Conservation (phyloP, 768 basidiomycete genomes). For the Paxillus ammoniavirescens region DNA sequence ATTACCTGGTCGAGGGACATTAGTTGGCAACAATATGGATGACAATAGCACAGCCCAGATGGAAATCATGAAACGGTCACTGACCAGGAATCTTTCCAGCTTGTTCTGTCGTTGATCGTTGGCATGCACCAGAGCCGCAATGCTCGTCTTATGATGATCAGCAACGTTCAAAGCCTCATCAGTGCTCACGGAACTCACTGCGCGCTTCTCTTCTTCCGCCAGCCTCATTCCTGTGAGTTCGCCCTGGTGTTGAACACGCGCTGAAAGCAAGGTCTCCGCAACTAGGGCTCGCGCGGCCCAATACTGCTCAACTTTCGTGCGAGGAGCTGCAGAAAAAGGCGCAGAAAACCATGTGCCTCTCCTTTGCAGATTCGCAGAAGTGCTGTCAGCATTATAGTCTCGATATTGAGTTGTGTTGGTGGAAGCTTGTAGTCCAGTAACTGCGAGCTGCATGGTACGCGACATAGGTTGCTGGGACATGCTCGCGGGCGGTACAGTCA, state of each 20-base stretch:
- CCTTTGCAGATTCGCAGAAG: conserved; percentile 6
- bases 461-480: conserved; percentile 14
- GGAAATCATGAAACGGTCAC: conserved; percentile 13
- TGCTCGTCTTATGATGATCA: conserved; percentile 40
- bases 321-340: conserved; percentile 23
- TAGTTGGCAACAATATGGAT: conserved; percentile 2
- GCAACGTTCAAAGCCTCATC: not conserved
- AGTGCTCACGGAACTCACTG: conserved; percentile 33
- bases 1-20: conserved; percentile 12
- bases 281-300: conserved; percentile 68
- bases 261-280: conserved; percentile 60
- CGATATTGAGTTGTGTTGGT: not conserved
- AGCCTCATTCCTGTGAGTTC: conserved; percentile 46
- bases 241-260: conserved; percentile 44
- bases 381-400: not conserved
- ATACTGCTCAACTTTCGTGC: conserved; percentile 47
- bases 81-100: conserved; percentile 54
- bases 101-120: conserved; percentile 48
- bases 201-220: conserved; percentile 44
- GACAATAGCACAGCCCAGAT: not conserved
- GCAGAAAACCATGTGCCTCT: conserved; percentile 16
- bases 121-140: conserved; percentile 35
- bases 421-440: conserved; percentile 7
- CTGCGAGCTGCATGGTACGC: conserved; percentile 31
- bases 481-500: not conserved